phyloP scores from a whole-genome alignment of 2,329 filamentous ascomycete species.

The Aspergillus neoniger region DNA sequence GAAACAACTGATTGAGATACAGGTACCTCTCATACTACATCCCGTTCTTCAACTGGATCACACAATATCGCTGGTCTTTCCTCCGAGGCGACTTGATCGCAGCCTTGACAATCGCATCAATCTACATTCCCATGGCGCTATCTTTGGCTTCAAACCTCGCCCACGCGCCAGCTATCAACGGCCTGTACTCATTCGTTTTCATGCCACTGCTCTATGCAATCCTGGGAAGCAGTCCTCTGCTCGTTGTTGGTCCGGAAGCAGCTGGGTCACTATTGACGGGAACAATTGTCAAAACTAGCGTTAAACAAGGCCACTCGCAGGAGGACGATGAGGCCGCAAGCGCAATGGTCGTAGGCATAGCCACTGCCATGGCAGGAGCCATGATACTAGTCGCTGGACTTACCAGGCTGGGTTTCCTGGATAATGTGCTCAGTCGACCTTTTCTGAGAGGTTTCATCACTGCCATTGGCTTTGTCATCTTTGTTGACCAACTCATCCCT shows the following conservation, averaged over 20 bases:
- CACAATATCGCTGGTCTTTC: conserved; percentile 80
- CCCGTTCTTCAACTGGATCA: conserved; percentile 86
- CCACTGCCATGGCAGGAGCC: conserved; percentile 82
- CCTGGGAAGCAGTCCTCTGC: conserved; percentile 85
- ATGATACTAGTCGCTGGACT: conserved; percentile 87
- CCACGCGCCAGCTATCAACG: conserved; percentile 90
- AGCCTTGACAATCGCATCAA: conserved; percentile 93
- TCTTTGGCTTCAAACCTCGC: conserved; percentile 90
- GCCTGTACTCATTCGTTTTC: conserved; percentile 91
- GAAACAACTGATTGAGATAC: conserved; percentile 8
- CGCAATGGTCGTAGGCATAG: conserved; percentile 81
- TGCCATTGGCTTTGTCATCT: conserved; percentile 93
- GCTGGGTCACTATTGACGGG: conserved; percentile 89
- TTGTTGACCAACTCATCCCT: conserved; percentile 90
- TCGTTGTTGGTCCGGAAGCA: conserved; percentile 93
- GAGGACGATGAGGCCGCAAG: conserved; percentile 71
- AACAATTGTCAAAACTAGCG: conserved; percentile 76
- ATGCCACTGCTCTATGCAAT: conserved; percentile 89
- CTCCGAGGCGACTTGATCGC: conserved; percentile 83
- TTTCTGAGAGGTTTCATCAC: conserved; percentile 96
- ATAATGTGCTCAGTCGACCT: conserved; percentile 88
- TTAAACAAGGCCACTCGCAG: conserved; percentile 65
- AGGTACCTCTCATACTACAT: conserved; percentile 94
- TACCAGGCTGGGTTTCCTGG: conserved; percentile 83
- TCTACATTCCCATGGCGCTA: conserved; percentile 96